A percentile compares a stretch with the other conserved stretches of the same genome.
Evolutionary conservation across 2,329 filamentous ascomycete species (phyloP).

Genomic region (Scleromitrula shiraiana): DNA sequence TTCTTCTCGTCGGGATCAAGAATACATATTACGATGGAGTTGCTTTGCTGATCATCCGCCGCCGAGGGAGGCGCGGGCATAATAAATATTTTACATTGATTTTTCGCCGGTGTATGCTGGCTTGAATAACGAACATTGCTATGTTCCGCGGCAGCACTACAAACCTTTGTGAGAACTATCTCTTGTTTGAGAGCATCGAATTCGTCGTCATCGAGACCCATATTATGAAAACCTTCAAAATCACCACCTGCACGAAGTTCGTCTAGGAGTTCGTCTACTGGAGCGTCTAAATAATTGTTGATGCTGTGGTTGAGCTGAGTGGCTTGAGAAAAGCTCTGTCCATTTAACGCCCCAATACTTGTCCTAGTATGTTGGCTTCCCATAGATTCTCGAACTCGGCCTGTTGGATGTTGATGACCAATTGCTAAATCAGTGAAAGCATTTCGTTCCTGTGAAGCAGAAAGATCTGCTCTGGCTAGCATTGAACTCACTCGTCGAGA

Average conservation of each 20-base stretch:
- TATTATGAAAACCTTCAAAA: slow-evolving; percentile 61
- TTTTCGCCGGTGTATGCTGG: slow-evolving; percentile 43
- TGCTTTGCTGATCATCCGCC: slow-evolving; percentile 44
- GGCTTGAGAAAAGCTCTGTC: slow-evolving; percentile 19
- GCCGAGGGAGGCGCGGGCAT: slow-evolving; percentile 50
- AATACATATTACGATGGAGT: slow-evolving; percentile 58
- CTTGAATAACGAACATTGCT: slow-evolving; percentile 53
- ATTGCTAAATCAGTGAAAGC: slow-evolving; percentile 66
- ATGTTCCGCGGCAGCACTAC: slow-evolving; percentile 56
- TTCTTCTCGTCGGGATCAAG: slow-evolving; percentile 61
- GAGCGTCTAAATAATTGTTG: slow-evolving; percentile 59
- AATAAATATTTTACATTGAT: slow-evolving; percentile 58
- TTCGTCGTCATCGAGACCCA: slow-evolving; percentile 65
- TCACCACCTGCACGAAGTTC: slow-evolving; percentile 54
- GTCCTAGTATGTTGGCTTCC: slow-evolving; percentile 56
- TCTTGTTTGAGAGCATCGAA: slow-evolving; percentile 65
- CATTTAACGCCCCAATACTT: slow-evolving; percentile 36
- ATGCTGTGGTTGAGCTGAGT: slow-evolving; percentile 36
- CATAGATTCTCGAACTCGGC: slow-evolving; percentile 56
- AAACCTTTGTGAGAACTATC: slow-evolving; percentile 63
- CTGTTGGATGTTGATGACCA: slow-evolving; percentile 34
- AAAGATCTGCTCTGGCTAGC: slow-evolving; percentile 78
- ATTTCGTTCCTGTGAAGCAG: slow-evolving; percentile 72
- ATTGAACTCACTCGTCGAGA: slow-evolving; percentile 84
- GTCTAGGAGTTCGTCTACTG: slow-evolving; percentile 62